Percentiles rank a stretch among this genome's conserved stretches.
phyloP scores from a whole-genome alignment of 2,329 filamentous ascomycete genomes.

The Thelonectria discophora region DNA sequence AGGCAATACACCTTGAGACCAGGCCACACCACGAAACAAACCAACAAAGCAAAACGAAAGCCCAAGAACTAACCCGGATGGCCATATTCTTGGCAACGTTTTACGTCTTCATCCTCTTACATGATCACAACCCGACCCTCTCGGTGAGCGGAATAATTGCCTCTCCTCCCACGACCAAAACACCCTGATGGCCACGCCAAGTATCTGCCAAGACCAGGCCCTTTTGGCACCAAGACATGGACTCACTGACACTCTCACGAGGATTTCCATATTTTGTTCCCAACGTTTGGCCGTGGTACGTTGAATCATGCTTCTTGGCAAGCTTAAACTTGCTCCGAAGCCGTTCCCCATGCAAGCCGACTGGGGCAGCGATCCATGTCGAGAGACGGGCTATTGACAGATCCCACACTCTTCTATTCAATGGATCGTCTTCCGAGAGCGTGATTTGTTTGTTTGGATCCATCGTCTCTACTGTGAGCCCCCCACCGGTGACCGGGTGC shows the following conservation, averaged over 20 bases:
- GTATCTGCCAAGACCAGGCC: slow-evolving; percentile 26
- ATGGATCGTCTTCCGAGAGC: no score
- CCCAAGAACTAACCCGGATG: slow-evolving; percentile 10
- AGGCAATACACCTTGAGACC: no score
- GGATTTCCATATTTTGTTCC: slow-evolving; percentile 1
- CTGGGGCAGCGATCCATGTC: neutral
- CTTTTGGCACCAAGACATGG: neutral
- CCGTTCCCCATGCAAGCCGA: neutral
- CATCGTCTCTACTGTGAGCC: slow-evolving; percentile 8
- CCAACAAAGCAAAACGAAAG: neutral
- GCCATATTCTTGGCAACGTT: slow-evolving; percentile 3
- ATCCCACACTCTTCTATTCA: no score
- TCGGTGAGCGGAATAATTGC: slow-evolving; percentile 22
- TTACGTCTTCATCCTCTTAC: slow-evolving; percentile 2
- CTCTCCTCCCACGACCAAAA: slow-evolving; percentile 25
- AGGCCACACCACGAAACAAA: neutral
- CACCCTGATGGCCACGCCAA: slow-evolving; percentile 40
- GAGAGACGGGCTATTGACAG: no score
- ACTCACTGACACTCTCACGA: neutral
- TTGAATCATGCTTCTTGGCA: slow-evolving; percentile 19
- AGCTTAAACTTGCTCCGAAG: slow-evolving; percentile 5
- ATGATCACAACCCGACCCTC: neutral
- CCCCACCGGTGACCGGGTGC: slow-evolving; percentile 8
- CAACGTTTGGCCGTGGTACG: slow-evolving; percentile 4
- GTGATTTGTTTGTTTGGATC: neutral